phyloP scores from a whole-genome alignment of 1,284 basidiomycete genomes.

The Takashimella koratensis region DNA sequence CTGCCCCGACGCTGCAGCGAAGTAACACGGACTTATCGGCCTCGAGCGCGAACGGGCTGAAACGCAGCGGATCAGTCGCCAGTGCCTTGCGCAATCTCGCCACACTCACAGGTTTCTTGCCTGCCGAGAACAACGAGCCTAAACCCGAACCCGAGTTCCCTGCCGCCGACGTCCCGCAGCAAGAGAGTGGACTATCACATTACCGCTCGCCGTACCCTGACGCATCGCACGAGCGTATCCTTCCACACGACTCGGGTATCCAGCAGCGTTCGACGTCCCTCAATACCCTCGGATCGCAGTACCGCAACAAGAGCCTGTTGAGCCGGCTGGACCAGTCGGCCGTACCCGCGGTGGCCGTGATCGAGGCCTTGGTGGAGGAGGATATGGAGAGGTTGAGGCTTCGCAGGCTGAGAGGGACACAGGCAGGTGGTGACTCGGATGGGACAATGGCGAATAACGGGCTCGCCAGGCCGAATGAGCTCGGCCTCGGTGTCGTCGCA shows the following conservation, averaged over 20 bases:
- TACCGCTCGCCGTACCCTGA: constrained; percentile 45
- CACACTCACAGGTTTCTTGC: constrained; percentile 46
- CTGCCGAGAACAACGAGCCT: constrained; percentile 23
- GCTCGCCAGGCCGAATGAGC: constrained; percentile 34
- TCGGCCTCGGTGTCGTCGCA: constrained; percentile 50
- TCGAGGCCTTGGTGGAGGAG: constrained; percentile 82
- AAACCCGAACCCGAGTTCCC: constrained; percentile 43
- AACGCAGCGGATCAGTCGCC: constrained; percentile 78
- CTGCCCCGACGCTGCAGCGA: neutral
- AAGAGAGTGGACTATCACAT: neutral
- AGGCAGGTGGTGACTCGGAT: constrained; percentile 44
- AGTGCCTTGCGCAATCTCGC: constrained; percentile 74
- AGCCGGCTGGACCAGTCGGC: constrained; percentile 10
- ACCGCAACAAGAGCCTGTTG: neutral
- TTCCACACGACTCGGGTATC: neutral
- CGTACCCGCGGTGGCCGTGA: constrained; percentile 63
- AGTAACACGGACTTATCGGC: constrained; percentile 1
- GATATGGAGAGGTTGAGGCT: constrained; percentile 80
- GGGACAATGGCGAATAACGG: constrained; percentile 42
- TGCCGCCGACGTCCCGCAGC: constrained; percentile 46
- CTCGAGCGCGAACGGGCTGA: constrained; percentile 53
- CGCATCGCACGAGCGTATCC: constrained; percentile 29
- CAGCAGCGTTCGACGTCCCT: neutral
- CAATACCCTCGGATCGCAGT: neutral
- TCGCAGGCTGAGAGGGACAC: constrained; percentile 55